These are phyloP conservation scores for Vanrija humicola DNA, from an alignment of 1,284 basidiomycete species.

Conservation along the genomic window DNA sequence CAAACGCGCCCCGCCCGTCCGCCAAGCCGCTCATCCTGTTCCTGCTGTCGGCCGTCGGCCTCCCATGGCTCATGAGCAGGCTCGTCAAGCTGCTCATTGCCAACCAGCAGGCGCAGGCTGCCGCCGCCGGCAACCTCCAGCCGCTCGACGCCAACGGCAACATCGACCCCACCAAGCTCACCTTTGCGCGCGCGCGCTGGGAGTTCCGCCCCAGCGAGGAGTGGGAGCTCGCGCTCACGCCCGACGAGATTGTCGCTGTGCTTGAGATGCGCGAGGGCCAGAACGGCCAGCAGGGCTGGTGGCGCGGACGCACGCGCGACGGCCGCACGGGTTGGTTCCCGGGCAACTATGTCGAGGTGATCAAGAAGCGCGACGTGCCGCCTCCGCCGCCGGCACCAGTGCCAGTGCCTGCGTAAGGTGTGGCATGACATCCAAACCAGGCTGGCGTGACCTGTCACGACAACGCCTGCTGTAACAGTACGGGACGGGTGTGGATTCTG, in stretches of 20 bases:
- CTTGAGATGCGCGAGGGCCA: constrained; percentile 77
- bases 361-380: constrained; percentile 18
- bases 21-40: constrained; percentile 92
- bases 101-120: constrained; percentile 49
- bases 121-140: constrained; percentile 21
- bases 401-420: neutral
- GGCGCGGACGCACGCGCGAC: constrained; percentile 90
- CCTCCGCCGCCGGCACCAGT: neutral
- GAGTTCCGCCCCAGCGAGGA: constrained; percentile 70
- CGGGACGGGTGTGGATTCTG: too few relatives aligned
- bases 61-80: constrained; percentile 91
- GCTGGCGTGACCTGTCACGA: too few relatives aligned
- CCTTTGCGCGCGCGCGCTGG: constrained; percentile 83
- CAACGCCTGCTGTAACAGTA: too few relatives aligned
- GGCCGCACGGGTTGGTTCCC: constrained; percentile 97
- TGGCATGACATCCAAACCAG: too few relatives aligned
- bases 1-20: constrained; percentile 59
- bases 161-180: constrained; percentile 59
- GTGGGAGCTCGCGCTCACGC: constrained; percentile 75
- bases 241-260: constrained; percentile 93
- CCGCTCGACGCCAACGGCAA: constrained; percentile 27
- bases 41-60: constrained; percentile 88
- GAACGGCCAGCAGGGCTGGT: constrained; percentile 80
- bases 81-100: constrained; percentile 79
- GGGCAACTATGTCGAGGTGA: constrained; percentile 62